Evolutionary conservation across 345 rosid species (phyloP).

Genomic region (Salix arbutifolia): DNA sequence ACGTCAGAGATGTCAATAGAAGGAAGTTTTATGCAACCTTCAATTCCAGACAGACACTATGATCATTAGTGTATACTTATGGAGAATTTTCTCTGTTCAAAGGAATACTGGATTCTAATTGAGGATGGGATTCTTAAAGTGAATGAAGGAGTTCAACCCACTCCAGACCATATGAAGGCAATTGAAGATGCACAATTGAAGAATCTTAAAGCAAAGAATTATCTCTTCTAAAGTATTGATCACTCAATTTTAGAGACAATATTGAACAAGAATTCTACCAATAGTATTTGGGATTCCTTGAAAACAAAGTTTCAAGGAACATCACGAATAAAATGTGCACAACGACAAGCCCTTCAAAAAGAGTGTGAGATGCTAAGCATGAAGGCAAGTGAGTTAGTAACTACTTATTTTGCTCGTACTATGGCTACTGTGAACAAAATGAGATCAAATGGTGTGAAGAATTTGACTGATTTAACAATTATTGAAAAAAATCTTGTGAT

Average conservation of each 20-base stretch:
- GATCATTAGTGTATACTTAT: no score
- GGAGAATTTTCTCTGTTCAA: neutral
- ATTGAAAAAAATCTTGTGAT: neutral
- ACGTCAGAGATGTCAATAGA: no score
- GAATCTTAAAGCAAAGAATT: neutral
- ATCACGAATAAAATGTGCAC: neutral
- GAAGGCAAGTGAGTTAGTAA: neutral
- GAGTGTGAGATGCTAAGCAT: neutral
- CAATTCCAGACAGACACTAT: no score
- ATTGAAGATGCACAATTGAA: neutral
- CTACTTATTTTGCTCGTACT: neutral
- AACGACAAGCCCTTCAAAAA: neutral
- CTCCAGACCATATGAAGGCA: neutral
- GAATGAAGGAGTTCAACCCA: neutral
- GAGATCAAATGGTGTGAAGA: neutral
- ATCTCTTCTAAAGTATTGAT: neutral
- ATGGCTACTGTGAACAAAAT: neutral
- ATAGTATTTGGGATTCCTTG: neutral
- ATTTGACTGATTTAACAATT: no score
- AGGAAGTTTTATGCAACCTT: no score
- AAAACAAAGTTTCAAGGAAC: neutral
- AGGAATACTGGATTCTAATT: neutral
- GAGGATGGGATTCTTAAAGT: neutral
- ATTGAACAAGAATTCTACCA: neutral
- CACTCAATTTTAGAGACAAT: no score